Evolutionary conservation across 2,329 filamentous ascomycete species (phyloP), one percentile per base, ranked within the genome.

Genomic region (Chrysoporthe austroafricana): DNA sequence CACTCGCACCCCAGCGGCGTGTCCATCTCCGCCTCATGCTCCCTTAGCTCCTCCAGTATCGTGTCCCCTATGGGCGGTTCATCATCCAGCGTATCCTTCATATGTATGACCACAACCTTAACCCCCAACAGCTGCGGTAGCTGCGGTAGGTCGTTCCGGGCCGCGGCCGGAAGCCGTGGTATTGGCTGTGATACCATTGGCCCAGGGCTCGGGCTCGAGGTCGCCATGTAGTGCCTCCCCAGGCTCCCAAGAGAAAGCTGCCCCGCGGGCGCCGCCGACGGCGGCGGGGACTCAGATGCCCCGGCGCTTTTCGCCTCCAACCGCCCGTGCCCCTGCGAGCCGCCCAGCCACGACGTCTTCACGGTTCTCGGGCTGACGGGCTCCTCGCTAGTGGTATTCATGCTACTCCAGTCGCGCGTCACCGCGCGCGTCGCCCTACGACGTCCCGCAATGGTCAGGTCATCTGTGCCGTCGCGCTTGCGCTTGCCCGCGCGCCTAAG

Each of bases 41-140:
- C 87, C 21, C 80, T 76, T 62, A 98, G 78, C 76, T 97, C 88
- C 69, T 82, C 75, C 32, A 96, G 73, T 46, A 98, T 97, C 1
- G 80, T 84, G 3, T 92, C 88, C 46, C 83, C 86, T 1, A 85
- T 88, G 60, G 81, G 77, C 36, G 87, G 87, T 0, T 88, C 92
- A 75, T 97, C 94, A 9, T 84, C 82, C 66, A 97, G 81, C 32
- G 86, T 90, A 71, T 98, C 95, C 77, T 99, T 99, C 74, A 98
- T 87, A 76, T 99, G 96, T 48, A 98, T 98, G 66, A 98, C 88
- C 62, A 97, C 89, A 1, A 99, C 83, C 70, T 89, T 91, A 39
- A 98, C 76, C 0, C 93, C 94, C 63, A 84, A 82, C 4, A 99
- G 82, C 7, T 89, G 89, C 74, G 75, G 67, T 6, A 69, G 72